Percentiles rank a stretch among this genome's conserved stretches.
Evolutionary conservation across 768 basidiomycete species (phyloP).

Genomic region (Auricularia sp.): DNA sequence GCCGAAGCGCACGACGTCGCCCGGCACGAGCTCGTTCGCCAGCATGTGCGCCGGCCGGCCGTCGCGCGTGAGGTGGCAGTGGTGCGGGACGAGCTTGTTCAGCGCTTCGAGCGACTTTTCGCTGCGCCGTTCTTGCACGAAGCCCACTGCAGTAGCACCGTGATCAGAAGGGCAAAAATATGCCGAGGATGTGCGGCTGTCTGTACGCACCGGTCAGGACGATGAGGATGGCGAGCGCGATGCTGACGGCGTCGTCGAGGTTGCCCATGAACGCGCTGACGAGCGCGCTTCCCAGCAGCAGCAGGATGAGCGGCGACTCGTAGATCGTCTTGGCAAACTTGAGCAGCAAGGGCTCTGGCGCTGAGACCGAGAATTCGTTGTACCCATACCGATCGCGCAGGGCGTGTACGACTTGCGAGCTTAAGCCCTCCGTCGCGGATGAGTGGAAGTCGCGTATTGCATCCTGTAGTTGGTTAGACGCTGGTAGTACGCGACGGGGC

Average conservation of each 20-base stretch:
- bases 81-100: constrained; percentile 94
- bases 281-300: constrained; percentile 81
- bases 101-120: constrained; percentile 91
- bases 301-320: constrained; percentile 84
- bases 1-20: constrained; percentile 80
- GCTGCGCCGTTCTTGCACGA: constrained; percentile 90
- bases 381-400: constrained; percentile 69
- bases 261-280: constrained; percentile 94
- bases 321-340: constrained; percentile 95
- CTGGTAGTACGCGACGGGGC: too few relatives aligned
- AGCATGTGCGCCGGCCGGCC: constrained; percentile 67
- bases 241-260: constrained; percentile 87
- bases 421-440: constrained; percentile 50
- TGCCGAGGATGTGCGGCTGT: background rate
- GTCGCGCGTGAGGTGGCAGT: constrained; percentile 79
- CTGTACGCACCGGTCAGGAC: constrained; percentile 71
- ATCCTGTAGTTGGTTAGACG: constrained; percentile 36
- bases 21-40: constrained; percentile 94
- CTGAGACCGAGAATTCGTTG: constrained; percentile 86
- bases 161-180: too few relatives aligned
- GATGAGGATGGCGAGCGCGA: constrained; percentile 83
- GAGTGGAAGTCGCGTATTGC: constrained; percentile 65
- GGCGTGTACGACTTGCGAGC: constrained; percentile 48
- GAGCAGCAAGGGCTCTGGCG: constrained; percentile 68
- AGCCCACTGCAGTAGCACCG: constrained; percentile 51